A percentile compares a stretch with the other conserved stretches of the same genome.
These are phyloP conservation scores for Podila verticillata DNA, from an alignment of 192 early-diverging fungal species.

Conservation along the genomic window DNA sequence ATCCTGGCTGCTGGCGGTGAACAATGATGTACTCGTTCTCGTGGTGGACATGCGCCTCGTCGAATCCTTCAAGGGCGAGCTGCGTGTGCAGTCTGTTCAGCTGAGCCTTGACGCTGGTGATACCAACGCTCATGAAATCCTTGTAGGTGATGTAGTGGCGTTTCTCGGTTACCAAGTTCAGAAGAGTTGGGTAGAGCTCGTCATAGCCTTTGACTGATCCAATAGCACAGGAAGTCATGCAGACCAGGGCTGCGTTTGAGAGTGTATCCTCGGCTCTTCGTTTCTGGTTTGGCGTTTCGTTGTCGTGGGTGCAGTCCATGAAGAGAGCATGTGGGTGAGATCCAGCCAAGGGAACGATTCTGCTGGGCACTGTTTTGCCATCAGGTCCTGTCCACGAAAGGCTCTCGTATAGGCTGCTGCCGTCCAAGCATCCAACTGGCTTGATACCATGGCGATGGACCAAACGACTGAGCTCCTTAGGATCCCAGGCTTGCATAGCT, in stretches of 20 bases:
- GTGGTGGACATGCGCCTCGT: conserved; percentile 96
- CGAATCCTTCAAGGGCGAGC: conserved; percentile 85
- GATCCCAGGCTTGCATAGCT: conserved; percentile 98
- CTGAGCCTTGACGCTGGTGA: conserved; percentile 63
- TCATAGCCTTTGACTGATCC: conserved; percentile 99
- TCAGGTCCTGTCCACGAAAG: conserved; percentile 52
- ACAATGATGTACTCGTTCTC: conserved; percentile 94
- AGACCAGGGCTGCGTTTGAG: conserved; percentile 89
- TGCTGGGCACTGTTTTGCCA: conserved; percentile 51
- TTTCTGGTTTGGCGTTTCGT: conserved; percentile 95
- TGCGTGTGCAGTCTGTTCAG: conserved; percentile 83
- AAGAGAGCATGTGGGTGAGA: conserved; percentile 93
- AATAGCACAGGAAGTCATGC: conserved; percentile 90
- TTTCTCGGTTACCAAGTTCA: conserved; percentile 91
- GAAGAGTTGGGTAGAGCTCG: conserved; percentile 86
- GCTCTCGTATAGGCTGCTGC: conserved; percentile 64
- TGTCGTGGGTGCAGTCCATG: conserved; percentile 99
- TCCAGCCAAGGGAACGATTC: conserved; percentile 79
- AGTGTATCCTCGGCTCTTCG: conserved; percentile 89
- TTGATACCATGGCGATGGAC: conserved; percentile 93
- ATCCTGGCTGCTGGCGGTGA: conserved; percentile 91
- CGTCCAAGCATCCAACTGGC: conserved; percentile 89
- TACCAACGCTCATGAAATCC: conserved; percentile 61
- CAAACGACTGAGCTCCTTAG: conserved; percentile 87
- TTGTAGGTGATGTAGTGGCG: conserved; percentile 79